phyloP scores from a whole-genome alignment of 805 yeast species.

The Cyberlindnera mycetangii region DNA sequence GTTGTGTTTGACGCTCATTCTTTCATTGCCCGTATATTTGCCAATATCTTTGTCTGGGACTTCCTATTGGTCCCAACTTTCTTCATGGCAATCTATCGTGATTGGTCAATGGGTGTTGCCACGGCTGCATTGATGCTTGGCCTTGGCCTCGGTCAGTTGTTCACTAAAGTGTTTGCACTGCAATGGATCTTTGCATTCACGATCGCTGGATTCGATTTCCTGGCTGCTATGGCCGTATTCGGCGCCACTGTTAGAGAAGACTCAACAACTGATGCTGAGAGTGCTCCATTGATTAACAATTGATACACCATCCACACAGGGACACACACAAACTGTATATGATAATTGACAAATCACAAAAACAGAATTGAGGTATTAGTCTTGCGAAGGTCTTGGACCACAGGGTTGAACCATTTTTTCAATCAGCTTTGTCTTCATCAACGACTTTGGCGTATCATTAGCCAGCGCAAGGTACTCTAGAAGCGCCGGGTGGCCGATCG shows the following conservation, averaged over 20 bases:
- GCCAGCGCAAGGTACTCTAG: conserved; percentile 54
- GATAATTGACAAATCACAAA: neutral
- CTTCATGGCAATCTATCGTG: conserved; percentile 57
- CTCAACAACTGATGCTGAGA: conserved; percentile 26
- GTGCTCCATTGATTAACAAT: conserved; percentile 37
- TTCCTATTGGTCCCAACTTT: conserved; percentile 63
- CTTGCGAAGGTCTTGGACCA: conserved; percentile 16
- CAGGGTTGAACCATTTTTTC: conserved; percentile 40
- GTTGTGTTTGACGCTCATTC: conserved; percentile 48
- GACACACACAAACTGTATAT: too few relatives aligned
- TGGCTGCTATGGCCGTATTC: conserved; percentile 47
- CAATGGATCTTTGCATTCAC: conserved; percentile 85
- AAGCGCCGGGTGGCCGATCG: conserved; percentile 56
- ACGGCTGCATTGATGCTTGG: conserved; percentile 59
- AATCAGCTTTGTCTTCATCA: conserved; percentile 33
- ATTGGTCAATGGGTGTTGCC: conserved; percentile 67
- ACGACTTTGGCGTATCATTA: conserved; percentile 41
- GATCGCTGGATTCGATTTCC: conserved; percentile 55
- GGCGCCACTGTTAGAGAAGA: conserved; percentile 31
- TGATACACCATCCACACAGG: too few relatives aligned
- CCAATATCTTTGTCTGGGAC: conserved; percentile 77
- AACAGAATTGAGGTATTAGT: neutral
- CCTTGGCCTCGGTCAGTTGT: conserved; percentile 66
- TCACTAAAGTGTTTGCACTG: conserved; percentile 66
- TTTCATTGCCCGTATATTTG: conserved; percentile 61